Base-by-base conservation (phyloP, 1,284 basidiomycete genomes). In the Cryptococcus maquisensis region DNA sequence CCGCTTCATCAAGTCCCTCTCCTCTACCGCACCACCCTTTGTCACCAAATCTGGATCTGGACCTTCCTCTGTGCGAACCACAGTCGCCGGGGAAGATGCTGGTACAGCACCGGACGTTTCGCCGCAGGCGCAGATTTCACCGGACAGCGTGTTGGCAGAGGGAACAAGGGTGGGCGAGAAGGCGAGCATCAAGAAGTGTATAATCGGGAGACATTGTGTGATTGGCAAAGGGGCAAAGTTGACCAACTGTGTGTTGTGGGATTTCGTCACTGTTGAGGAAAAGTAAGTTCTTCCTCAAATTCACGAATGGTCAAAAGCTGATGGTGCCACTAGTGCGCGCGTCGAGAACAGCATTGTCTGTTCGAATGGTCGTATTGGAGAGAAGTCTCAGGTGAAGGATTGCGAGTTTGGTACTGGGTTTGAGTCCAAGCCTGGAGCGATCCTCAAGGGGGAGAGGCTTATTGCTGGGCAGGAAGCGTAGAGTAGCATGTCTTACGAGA, bases 321-420 rank as follows among this genome's bases (percentile, higher is more conserved):
- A 49, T 41, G 45, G 21, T 35, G 43, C 23, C 4, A 26, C 51
- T 64, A 95, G 92, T 9, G 91, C 86, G 16, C 92, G 91, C 71
- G 78, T 98, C 5, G 95, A 98, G 45, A 87, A 88, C 41, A 90
- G 86, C 60, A 87, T 98, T 47, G 77, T 98, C 2, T 90, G 92
- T 15, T 84, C 84, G 54, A 86, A 86, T 59, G 91, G 88, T 0
- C 84, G 82, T 57, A 81, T 98, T 15, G 91, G 92, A 8, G 80
- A 81, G 40, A 90, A 88, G 68, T 85, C 87, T 1, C 84, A 87
- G 62, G 78, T 98, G 57, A 82, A 83, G 53, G 84, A 87, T 52
- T 94, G 90, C 71, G 84, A 97, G 39, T 87, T 93, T 3, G 93
- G 94, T 59, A 85, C 87, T 5, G 89, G 90, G 0, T 95, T 88